Conservation (phyloP, 1,284 basidiomycete species). For the Irpex sp. region DNA sequence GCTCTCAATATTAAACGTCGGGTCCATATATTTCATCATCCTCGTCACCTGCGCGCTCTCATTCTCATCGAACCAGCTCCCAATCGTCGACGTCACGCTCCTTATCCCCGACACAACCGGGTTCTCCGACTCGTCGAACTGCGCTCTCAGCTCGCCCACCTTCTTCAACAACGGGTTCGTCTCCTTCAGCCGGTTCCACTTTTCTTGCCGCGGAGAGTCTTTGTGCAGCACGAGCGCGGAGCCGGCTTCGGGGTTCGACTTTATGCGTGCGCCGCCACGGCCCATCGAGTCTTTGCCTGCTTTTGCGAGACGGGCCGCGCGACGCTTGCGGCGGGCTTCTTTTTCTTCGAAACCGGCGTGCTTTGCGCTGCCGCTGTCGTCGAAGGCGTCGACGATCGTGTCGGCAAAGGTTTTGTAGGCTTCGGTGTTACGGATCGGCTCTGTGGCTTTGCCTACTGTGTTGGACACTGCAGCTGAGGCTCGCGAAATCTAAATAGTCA, state of each 20-base stretch:
- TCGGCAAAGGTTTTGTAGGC: conserved; percentile 93
- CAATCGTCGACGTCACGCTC: conserved; percentile 81
- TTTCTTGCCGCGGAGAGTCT: conserved; percentile 71
- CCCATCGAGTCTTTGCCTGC: conserved; percentile 68
- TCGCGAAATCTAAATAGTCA: conserved; percentile 58
- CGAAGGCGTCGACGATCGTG: conserved; percentile 88
- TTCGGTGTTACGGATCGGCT: conserved; percentile 92
- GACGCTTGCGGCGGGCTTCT: conserved; percentile 75
- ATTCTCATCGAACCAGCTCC: conserved; percentile 94
- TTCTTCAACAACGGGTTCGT: conserved; percentile 70
- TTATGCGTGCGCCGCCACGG: conserved; percentile 38
- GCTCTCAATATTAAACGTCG: conserved; percentile 79
- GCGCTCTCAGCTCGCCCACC: conserved; percentile 58
- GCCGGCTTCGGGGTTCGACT: conserved; percentile 84
- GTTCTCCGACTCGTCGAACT: conserved; percentile 93
- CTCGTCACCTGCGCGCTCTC: conserved; percentile 94
- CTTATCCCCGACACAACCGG: conserved; percentile 83
- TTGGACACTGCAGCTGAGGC: conserved; percentile 78
- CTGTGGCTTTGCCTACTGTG: conserved; percentile 80
- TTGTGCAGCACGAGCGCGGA: conserved; percentile 82
- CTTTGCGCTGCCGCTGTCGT: conserved; percentile 89
- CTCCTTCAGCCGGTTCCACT: conserved; percentile 74
- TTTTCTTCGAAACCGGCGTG: conserved; percentile 95
- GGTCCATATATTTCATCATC: conserved; percentile 85
- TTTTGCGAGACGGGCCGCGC: conserved; percentile 76